Conservation (phyloP, 306 rosid species). For the Gynostemma pentaphyllum region DNA sequence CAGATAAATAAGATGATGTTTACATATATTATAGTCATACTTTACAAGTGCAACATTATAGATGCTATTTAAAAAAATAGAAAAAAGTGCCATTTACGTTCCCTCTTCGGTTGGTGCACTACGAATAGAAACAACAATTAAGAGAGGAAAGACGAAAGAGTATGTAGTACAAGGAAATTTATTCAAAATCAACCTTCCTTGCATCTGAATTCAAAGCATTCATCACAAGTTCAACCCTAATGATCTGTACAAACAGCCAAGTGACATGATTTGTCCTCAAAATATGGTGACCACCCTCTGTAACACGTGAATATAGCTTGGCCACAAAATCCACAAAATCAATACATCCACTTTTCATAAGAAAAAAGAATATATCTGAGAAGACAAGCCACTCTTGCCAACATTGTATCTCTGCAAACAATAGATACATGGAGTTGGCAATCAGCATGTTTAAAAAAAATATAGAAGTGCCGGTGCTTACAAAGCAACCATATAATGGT, state of each 20-base stretch:
- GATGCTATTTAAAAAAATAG: not conserved
- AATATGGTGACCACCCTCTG: conserved; percentile 69
- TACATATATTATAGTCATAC: not conserved
- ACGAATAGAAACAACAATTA: not conserved
- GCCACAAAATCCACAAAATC: conserved; percentile 95
- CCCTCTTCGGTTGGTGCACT: not conserved
- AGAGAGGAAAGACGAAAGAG: not conserved
- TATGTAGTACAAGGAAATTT: not conserved
- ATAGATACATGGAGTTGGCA: conserved; percentile 18
- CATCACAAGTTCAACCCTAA: conserved; percentile 86
- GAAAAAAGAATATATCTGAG: conserved; percentile 80
- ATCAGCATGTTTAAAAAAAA: conserved; percentile 2
- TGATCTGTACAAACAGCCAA: conserved; percentile 85
- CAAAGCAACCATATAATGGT: conserved; percentile 1
- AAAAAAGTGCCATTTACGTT: not conserved
- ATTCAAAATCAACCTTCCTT: conserved; percentile 69
- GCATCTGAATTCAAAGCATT: conserved; percentile 79
- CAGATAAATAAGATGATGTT: not conserved
- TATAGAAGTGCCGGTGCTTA: conserved; percentile 7
- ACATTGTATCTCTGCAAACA: conserved; percentile 90
- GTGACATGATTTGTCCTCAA: conserved; percentile 93
- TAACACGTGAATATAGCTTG: conserved; percentile 72
- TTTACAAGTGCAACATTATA: not conserved
- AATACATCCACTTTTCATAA: conserved; percentile 85
- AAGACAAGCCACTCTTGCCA: conserved; percentile 99